Conservation (phyloP, 306 rosid genomes). For the Sechiopsis laciniata region DNA sequence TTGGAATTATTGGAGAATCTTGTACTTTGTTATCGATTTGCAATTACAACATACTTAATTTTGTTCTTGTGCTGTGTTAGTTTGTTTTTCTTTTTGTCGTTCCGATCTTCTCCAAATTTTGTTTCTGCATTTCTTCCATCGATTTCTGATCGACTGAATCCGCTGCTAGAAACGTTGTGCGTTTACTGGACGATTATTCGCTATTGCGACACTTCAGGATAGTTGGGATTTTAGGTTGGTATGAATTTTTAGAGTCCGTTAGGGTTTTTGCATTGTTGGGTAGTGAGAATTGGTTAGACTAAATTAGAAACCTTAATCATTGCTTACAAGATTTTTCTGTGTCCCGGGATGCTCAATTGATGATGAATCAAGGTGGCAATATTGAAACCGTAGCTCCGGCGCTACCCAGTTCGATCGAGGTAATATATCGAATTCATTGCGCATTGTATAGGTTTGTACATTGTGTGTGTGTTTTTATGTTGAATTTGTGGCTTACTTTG, state of each 20-base stretch:
- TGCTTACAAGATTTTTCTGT: conserved; percentile 16
- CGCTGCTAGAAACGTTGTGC: background rate
- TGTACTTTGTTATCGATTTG: background rate
- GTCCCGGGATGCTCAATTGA: conserved; percentile 42
- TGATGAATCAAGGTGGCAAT: conserved; percentile 70
- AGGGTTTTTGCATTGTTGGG: conserved; percentile 15
- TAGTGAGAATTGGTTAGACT: conserved; percentile 1
- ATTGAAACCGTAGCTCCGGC: conserved; percentile 59
- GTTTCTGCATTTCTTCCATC: conserved; percentile 14
- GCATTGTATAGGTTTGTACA: background rate
- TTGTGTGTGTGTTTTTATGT: background rate
- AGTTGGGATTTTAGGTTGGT: conserved; percentile 4
- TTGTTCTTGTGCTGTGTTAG: conserved; percentile 3
- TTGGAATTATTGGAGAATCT: conserved; percentile 13
- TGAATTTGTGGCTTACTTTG: background rate
- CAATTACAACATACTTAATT: background rate
- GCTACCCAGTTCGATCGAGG: conserved; percentile 64
- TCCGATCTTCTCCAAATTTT: conserved; percentile 13
- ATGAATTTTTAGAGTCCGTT: conserved; percentile 7
- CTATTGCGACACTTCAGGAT: background rate
- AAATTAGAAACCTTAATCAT: conserved; percentile 15
- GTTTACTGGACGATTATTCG: conserved; percentile 11
- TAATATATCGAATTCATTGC: conserved; percentile 17
- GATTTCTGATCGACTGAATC: conserved; percentile 4
- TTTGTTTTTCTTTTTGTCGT: background rate